Evolutionary conservation across 495 filamentous ascomycete species (phyloP).

Genomic region (Podospora sp.): DNA sequence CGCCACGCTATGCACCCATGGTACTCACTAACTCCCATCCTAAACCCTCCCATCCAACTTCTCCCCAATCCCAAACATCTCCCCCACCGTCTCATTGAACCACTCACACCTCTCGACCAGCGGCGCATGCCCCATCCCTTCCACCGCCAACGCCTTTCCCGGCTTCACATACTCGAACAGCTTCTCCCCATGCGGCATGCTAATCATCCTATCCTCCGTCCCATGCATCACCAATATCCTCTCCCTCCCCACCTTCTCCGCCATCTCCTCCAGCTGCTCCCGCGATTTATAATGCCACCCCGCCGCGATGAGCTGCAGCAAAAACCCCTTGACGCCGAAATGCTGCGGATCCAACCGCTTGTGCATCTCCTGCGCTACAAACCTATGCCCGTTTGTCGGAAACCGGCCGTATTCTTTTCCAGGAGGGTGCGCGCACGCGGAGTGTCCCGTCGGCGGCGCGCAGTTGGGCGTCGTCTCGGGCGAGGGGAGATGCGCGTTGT

Average conservation of each 20-base stretch:
- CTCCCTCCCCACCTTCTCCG: slow-evolving; percentile 66
- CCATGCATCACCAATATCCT: slow-evolving; percentile 77
- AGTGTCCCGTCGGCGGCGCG: slow-evolving; percentile 17
- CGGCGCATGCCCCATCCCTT: slow-evolving; percentile 71
- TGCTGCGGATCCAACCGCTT: slow-evolving; percentile 59
- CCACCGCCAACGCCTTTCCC: slow-evolving; percentile 53
- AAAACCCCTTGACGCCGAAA: slow-evolving; percentile 67
- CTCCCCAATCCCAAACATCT: slow-evolving; percentile 46
- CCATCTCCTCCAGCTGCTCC: slow-evolving; percentile 63
- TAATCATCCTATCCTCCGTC: slow-evolving; percentile 73
- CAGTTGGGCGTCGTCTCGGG: slow-evolving; percentile 25
- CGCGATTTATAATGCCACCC: slow-evolving; percentile 75
- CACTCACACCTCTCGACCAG: slow-evolving; percentile 63
- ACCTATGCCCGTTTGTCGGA: slow-evolving; percentile 74
- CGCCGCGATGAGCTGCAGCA: slow-evolving; percentile 76
- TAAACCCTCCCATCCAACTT: slow-evolving; percentile 32
- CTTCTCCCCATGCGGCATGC: slow-evolving; percentile 62
- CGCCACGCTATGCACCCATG: background rate
- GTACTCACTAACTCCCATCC: background rate
- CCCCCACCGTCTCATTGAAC: slow-evolving; percentile 61
- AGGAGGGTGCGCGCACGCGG: background rate
- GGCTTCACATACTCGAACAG: slow-evolving; percentile 58
- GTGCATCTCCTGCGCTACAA: slow-evolving; percentile 71
- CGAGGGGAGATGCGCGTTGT: slow-evolving; percentile 54
- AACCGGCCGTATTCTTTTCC: slow-evolving; percentile 51